Conservation (phyloP, 192 early-diverging fungal genomes). For the Coemansia sp. region DNA sequence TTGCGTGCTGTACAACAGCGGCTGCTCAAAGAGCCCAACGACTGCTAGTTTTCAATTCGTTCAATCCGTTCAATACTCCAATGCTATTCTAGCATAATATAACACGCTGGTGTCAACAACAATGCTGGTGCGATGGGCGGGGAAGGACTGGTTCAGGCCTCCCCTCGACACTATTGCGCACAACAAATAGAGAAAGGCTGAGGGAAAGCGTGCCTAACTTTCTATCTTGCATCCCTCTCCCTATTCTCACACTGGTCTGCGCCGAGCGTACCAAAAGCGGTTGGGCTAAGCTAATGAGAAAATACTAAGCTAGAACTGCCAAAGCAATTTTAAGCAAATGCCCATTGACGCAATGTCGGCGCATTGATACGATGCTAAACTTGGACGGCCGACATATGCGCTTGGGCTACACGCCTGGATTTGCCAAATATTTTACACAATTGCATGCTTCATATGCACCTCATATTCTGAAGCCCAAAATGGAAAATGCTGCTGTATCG, state of each 20-base stretch:
- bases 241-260: not conserved
- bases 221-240: not conserved
- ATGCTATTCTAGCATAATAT: not conserved
- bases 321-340: too few species aligned
- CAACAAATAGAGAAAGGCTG: not conserved
- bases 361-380: not conserved
- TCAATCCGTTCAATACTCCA: not conserved
- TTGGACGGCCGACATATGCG: not conserved
- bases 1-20: constrained; percentile 41
- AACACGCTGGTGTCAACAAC: not conserved
- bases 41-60: constrained; percentile 9
- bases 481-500: not conserved
- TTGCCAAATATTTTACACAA: not conserved
- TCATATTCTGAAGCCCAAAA: not conserved
- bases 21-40: constrained; percentile 29
- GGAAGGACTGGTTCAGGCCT: not conserved
- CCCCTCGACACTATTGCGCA: not conserved
- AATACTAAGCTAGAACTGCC: too few species aligned
- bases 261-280: too few species aligned
- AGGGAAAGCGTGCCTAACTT: not conserved
- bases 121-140: not conserved
- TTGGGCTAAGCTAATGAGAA: too few species aligned
- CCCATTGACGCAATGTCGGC: not conserved
- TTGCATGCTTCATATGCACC: not conserved
- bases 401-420: not conserved